Evolutionary conservation across 116 monocot genomes (phyloP).

Genomic region (Phalaenopsis hybrid): DNA sequence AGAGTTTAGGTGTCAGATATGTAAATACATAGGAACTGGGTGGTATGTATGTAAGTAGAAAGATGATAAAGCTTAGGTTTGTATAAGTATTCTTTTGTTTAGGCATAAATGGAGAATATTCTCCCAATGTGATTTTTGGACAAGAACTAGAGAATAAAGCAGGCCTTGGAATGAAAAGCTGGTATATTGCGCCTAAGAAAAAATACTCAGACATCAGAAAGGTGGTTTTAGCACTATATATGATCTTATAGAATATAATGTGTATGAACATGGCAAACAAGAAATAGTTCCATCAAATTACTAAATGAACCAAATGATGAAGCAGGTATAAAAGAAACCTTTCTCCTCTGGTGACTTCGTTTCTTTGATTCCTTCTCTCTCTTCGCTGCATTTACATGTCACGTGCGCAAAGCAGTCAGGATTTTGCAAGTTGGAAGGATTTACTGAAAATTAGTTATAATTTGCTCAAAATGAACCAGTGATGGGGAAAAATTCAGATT

Average conservation of each 20-base stretch:
- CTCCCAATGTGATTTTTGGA: not conserved
- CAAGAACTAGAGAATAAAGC: not conserved
- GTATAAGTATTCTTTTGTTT: no score
- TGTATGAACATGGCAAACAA: not conserved
- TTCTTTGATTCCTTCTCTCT: slow-evolving; percentile 1
- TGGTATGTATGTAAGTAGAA: no score
- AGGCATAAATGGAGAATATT: not conserved
- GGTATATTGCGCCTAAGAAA: not conserved
- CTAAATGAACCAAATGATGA: not conserved
- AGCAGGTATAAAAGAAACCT: not conserved
- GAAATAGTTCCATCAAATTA: not conserved
- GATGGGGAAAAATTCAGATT: not conserved
- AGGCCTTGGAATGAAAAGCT: not conserved
- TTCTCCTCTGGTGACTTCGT: not conserved
- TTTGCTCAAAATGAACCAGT: not conserved
- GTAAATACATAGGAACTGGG: no score
- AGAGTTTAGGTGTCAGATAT: no score
- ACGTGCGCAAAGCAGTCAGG: not conserved
- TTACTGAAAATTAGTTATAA: slow-evolving; percentile 2
- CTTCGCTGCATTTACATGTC: slow-evolving; percentile 2
- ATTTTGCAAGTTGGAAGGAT: not conserved
- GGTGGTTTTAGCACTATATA: not conserved
- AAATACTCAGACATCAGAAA: not conserved
- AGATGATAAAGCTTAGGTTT: no score
- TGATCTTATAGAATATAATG: not conserved